Evolutionary conservation across 768 basidiomycete genomes (phyloP), one percentile per base, ranked within the genome.

Genomic region (Psilocybe sp.): DNA sequence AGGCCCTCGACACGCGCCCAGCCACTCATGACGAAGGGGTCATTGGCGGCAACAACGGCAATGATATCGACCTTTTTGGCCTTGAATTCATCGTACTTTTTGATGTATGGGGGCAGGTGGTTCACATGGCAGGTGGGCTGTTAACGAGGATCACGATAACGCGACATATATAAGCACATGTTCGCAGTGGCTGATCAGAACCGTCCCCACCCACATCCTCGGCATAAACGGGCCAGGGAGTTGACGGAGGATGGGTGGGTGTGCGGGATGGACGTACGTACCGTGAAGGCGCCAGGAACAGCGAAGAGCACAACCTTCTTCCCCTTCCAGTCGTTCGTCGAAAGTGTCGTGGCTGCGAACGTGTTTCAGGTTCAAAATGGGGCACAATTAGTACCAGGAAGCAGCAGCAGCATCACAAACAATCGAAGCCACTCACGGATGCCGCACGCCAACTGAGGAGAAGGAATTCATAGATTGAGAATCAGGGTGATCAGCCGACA

Each of bases 211-310:
- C 23, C 23, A 3, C 23, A 28, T 28, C 23, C 23, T 28, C 23
- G 23, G 23, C 7, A 28, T 28, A 28, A 28, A 4, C 23, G 7
- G 7, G 7, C 23, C 23, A 28, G 23, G 23, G 3, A 7, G 23
- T 28, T 28, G 23, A 28, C 23, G 23, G 7, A 7, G 23, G 23
- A 28, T 7, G 23, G 23, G 23, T 28, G 49, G 33, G 18, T 20
- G 40, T n/a, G 15, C 5, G 31, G 28, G 6, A n/a, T 38, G 32
- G 18, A 52, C 15, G 40, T 34, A 60, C 83, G 52, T 54, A 89
- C 88, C 13, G 88, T 88, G 72, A 90, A 89, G 13, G 88, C 87
- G 40, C 89, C 89, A 14, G 89, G 89, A 32, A 90, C 87, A 49
- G 86, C 73, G 64, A 92, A 77, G 46, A 91, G 61, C 34, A 91